Base-by-base conservation (phyloP, 352 stramenopile species). In the Globisporangium irregulare region DNA sequence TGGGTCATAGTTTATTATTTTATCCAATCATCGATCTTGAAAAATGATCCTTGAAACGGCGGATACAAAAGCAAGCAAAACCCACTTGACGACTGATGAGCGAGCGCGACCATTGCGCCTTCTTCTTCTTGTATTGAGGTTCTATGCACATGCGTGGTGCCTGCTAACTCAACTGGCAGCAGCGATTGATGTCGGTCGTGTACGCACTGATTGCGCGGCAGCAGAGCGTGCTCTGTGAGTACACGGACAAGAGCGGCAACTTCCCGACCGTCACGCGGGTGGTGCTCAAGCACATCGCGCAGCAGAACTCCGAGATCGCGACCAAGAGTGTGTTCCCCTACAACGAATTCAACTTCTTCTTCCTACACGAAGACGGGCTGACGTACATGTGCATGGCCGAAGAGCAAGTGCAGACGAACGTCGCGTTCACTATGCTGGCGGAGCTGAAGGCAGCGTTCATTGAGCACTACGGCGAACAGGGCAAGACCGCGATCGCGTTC, bases 381-480 rank as follows among this genome's bases (percentile, higher is more conserved):
- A 85, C 84, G 57, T 95, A 84, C 66, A 89, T 93, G 81, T 95
- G 87, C 64, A 92, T 95, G 85, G 86, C 84, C 1, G 83, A 93
- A 56, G 82, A 89, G 59, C 77, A 81, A n/a, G 85, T 95, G 22
- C 77, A 93, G 51, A 77, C 82, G 1, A 89, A 89, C 25, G 81
- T 92, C 2, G 86, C 87, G 25, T 92, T 93, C 59, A 69, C 77
- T 66, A 87, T 93, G 81, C 78, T 95, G 20, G 72, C 63, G 4
- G 86, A 94, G 63, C 73, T 87, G 65, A 86, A 91, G 66, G 74
- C 68, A 25, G 74, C 77, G 14, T 95, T 95, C 64, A 62, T 91
- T 18, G 63, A 75, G 12, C 81, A 91, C 51, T 90, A 90, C 67
- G 80, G 74, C n/a, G 71, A 86, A 55, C 75, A 90, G 59, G 78